Evolutionary conservation across 345 rosid species (phyloP), one percentile per base, ranked within the genome.

Genomic region (Bretschneidera sinensis): DNA sequence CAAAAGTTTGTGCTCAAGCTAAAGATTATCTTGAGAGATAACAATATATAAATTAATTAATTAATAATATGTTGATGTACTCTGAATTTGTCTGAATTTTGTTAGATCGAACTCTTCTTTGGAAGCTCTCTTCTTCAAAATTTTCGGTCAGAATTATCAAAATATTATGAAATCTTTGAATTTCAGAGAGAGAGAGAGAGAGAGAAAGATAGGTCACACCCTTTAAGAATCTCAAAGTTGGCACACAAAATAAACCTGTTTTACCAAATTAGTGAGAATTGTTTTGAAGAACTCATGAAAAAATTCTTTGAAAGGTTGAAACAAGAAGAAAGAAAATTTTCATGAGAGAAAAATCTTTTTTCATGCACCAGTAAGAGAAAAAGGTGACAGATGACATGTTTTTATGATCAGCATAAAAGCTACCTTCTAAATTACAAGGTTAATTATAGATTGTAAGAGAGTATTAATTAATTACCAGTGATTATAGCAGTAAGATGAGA

Each of bases 401-500:
- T 25, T 23, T n/a, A n/a, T n/a, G 21, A 18, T 21, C 6, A 33
- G 11, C 55, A 50, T 33, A 20, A 48, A 48, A 33, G 7, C 31
- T 17, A 13, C 20, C 17, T 48, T 48, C 14, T 35, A 35, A 48
- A 48, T 17, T 17, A 48, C 10, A 10, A 55, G 25, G 17, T 31
- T 4, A 25, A 19, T 25, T 17, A 15, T 48, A 7, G 18, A 14
- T 15, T 5, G 6, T 35, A 35, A 18, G 20, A 6, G 15, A 48
- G 52, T 14, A 48, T 1, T 9, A 24, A 24, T 15, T 21, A 70
- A 70, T 64, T 62, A 86, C 94, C 94, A 15, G 89, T 87, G 79
- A 87, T 62, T 24, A 87, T 77, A 21, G 90, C 94, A 54, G 90
- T 87, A 54, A 87, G 77, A 21, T 68, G 71, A 62, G 71, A 54